Base-by-base conservation (phyloP, 495 filamentous ascomycete species). In the Aspergillus conjunctus region DNA sequence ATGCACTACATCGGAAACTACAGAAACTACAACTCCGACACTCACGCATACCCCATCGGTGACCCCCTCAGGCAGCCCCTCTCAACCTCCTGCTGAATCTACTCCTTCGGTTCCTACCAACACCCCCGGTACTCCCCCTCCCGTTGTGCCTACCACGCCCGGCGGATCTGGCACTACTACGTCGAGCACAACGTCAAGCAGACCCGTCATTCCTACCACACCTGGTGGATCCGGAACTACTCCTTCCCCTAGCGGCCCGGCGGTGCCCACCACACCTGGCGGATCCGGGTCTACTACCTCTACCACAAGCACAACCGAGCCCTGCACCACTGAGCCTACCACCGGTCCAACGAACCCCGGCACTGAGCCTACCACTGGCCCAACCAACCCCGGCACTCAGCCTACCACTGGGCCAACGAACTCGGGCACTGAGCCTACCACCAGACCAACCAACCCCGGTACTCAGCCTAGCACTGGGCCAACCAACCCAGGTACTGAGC, bases 371-470 rank as follows among this genome's bases (percentile, higher is more conserved):
- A n/a, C n/a, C n/a, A n/a, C n/a, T n/a, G n/a, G n/a, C n/a, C n/a
- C 26, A 5, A 26, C 26, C 26, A 26, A 26, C 26, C 26, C 26
- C 26, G 26, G 2, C 26, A 26, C 26, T 26, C 26, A 26, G 26
- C 26, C 51, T 20, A 34, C 10, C 5, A n/a, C n/a, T n/a, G n/a
- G n/a, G n/a, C n/a, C n/a, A n/a, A n/a, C n/a, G n/a, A n/a, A n/a
- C n/a, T n/a, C n/a, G n/a, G 44, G 14, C 12, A 51, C 43, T 11
- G 22, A 10, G 10, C 56, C 12, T 49, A 58, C 56, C 26, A 58
- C 44, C 12, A 20, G 15, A 33, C 61, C 50, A 18, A 54, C 71
- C 45, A 78, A n/a, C n/a, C n/a, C n/a, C n/a, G n/a, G n/a, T n/a
- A n/a, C n/a, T n/a, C 34, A 37, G 14, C 17, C 51, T 54, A 54